Conservation (phyloP, 805 yeast genomes). For the Metschnikowia matae region DNA sequence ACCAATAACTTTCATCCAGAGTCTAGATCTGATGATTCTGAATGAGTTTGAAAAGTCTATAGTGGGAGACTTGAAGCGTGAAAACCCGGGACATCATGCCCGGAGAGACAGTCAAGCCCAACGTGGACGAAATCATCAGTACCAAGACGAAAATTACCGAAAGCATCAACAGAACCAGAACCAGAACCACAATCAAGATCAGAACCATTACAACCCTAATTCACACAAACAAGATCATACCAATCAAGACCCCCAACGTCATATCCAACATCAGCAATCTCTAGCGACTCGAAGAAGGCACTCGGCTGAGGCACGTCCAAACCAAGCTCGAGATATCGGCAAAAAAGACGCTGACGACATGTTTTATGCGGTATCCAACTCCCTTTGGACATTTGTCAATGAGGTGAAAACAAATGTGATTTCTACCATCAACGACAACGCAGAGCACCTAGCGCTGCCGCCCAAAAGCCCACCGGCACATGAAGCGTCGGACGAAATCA, state of each 20-base stretch:
- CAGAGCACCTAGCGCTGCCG: conserved; percentile 1
- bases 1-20: conserved; percentile 60
- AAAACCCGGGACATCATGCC: neutral
- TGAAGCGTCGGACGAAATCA: neutral
- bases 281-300: neutral
- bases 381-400: conserved; percentile 42
- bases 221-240: neutral
- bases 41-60: conserved; percentile 49
- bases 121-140: neutral
- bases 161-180: neutral
- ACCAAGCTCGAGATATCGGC: neutral
- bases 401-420: conserved; percentile 29
- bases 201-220: neutral
- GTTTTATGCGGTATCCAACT: conserved; percentile 38
- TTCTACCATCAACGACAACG: conserved; percentile 8
- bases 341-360: conserved; percentile 26
- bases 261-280: neutral
- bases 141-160: neutral
- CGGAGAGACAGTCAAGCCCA: neutral
- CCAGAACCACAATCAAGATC: neutral
- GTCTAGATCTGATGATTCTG: conserved; percentile 62
- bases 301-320: neutral
- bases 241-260: neutral
- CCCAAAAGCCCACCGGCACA: neutral
- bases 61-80: conserved; percentile 4